Evolutionary conservation across 805 yeast species (phyloP), one percentile per base, ranked within the genome.

Genomic region (Debaryomyces prosopidis): DNA sequence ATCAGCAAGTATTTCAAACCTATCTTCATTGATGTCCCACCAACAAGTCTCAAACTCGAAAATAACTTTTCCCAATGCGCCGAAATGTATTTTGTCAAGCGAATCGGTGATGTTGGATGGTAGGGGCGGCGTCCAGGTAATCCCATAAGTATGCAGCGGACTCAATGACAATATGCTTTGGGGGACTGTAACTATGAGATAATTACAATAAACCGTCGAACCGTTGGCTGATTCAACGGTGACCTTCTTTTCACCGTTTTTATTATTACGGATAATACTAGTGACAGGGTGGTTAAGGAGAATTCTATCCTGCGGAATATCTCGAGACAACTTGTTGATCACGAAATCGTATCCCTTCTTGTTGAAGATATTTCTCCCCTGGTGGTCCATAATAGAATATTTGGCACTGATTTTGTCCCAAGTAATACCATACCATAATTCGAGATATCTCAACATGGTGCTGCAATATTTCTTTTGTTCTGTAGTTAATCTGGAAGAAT

Each of bases 361-460:
- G 40, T 85, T 85, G 49, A 80, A 71, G n/a, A 90, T 82, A 58
- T 90, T 84, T 53, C 96, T 73, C 1, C 97, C 96, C 41, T 80
- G 82, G 53, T 83, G 84, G 47, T 81, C 88, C 62, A 84, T 77
- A n/a, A 77, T 63, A 1, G 89, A 76, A 57, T 79, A 84, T 52
- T 84, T 84, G 2, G 85, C 84, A 54, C 95, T 85, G 58, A 85
- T 73, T 16, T 65, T 62, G 16, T 76, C 77, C 82, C 89, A 82
- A 19, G 84, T 75, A 26, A 85, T 71, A 0, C 96, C 97, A 60
- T 82, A 86, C 92, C 95, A 89, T 20, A 86, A 67, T 62, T 90
- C 97, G 40, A 81, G 60, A 42, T 72, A 71, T 52, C 96, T 70
- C 12, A 77, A 59, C 43, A 78, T 57, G 48, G 82, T 80, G 1